Evolutionary conservation across 257 asterid genomes (phyloP), one percentile per base, ranked within the genome.

Genomic region (Salvia hispanica): DNA sequence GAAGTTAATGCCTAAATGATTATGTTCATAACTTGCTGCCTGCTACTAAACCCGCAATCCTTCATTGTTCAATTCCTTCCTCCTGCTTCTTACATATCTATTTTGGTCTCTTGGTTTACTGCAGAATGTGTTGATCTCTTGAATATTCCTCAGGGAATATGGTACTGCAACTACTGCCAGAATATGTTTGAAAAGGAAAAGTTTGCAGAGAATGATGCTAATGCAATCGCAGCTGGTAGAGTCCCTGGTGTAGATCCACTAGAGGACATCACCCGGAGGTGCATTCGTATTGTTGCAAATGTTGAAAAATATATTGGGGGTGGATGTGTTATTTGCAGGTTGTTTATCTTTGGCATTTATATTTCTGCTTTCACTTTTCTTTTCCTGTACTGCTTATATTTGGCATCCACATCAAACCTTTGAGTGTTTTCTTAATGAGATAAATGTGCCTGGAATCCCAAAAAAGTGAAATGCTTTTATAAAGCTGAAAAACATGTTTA

Each of bases 251-350:
- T 69, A 71, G 90, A 94, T 78, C 87, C 95, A 51, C 69, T 91
- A 4, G 95, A 85, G 46, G 93, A 91, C 61, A 85, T 94, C 69
- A 85, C 81, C 16, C 80, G 66, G 70, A 88, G 96, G 6, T 87
- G 97, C 75, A 83, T 88, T 54, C 95, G 96, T 11, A 82, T 91
- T 62, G 63, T 87, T 71, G 95, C 82, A 63, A 73, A 85, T 66
- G 36, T 76, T 37, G 85, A 82, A 40, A 62, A 86, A 6, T 62
- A 42, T 58, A 91, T 78, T 16, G 79, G 79, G 39, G 88, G 93
- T 59, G 95, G 95, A 68, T 94, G 99, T 75, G 82, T 83, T 28
- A 79, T 94, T 74, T 94, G 96, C 98, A 86, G 99, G 99, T 93
- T 52, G 42, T 18, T 60, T 54, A 50, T 66, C 4, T 28, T 28